These are phyloP conservation scores for Lecanicillium sp. DNA, from an alignment of 2,329 filamentous ascomycete genomes.

Conservation along the genomic window DNA sequence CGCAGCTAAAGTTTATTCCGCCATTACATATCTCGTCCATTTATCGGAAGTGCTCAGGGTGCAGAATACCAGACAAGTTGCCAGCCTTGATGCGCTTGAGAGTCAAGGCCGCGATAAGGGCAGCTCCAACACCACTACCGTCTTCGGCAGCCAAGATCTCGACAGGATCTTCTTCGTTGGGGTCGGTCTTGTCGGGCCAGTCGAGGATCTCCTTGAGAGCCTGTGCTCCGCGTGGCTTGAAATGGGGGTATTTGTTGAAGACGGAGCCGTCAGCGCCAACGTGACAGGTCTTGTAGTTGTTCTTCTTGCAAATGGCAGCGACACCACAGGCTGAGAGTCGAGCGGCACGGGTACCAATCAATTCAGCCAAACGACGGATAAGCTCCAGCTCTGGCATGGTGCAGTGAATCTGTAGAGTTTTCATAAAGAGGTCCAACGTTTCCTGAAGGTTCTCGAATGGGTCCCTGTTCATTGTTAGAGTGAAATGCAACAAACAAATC, in stretches of 20 bases:
- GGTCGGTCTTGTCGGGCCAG: constrained; percentile 64
- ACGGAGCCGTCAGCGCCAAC: constrained; percentile 95
- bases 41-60: constrained; percentile 52
- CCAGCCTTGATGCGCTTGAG: constrained; percentile 55
- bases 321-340: constrained; percentile 92
- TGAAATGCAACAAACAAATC: neutral
- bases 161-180: constrained; percentile 75
- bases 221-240: constrained; percentile 84
- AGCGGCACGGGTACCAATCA: constrained; percentile 90
- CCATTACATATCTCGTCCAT: neutral
- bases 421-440: constrained; percentile 73
- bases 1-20: too few relatives aligned
- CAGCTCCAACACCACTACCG: constrained; percentile 92
- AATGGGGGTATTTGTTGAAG: constrained; percentile 99
- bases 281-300: constrained; percentile 78
- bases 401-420: constrained; percentile 62
- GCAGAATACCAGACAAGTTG: constrained; percentile 55
- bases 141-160: constrained; percentile 88
- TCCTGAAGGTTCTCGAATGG: constrained; percentile 93
- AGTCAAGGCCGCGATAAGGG: constrained; percentile 74
- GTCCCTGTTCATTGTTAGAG: constrained; percentile 47
- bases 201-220: constrained; percentile 93
- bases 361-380: constrained; percentile 77
- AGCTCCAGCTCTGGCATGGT: constrained; percentile 79
- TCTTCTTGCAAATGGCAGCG: constrained; percentile 95